Base-by-base conservation (phyloP, 1,284 basidiomycete species). In the Schizopora paradoxa region DNA sequence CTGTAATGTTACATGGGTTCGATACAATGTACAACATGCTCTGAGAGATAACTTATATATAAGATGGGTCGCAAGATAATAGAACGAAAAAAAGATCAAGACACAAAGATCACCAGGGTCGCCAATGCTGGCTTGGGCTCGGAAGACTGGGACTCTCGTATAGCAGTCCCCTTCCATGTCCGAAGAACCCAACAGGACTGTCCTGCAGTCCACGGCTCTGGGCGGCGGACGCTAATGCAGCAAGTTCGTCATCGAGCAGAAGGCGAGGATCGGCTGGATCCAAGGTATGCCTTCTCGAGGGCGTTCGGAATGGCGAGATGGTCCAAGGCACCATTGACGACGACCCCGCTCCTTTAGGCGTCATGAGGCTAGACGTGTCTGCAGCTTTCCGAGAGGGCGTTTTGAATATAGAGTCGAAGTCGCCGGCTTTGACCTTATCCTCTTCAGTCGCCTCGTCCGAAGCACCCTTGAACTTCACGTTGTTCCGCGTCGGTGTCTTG, bases 231-330 rank as follows among this genome's bases (percentile, higher is more conserved):
- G 45, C 45, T 14, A 51, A 41, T 6, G 49, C 45, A 23, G 49
- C 31, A 6, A 51, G 41, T 19, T 51, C 49, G 23, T 51, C 45
- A 13, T 47, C 44, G 16, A 51, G 33, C 40, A 47, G 38, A 16
- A 27, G 26, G 13, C 40, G 27, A 8, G 49, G 49, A n/a, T 51
- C 49, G 3, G 35, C 27, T n/a, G 45, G 26, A 31, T 51, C 49
- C 21, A 51, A 42, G 4, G 47, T 41, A 7, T 40, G 32, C 11
- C 45, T 45, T 22, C 49, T 27, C 14, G 45, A 47, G 16, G 49
- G 49, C 14, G 49, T 51, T 13, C 49, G 49, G 45, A 51, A 51
- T 21, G 49, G 49, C 3, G 49, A 47, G 26, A 47, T 44, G 28
- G 8, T 31, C 28, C 28, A 31, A 2, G 37, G 29, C n/a, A 23